Evolutionary conservation across 441 rosid species (phyloP).

Genomic region (Croton laevigatus): DNA sequence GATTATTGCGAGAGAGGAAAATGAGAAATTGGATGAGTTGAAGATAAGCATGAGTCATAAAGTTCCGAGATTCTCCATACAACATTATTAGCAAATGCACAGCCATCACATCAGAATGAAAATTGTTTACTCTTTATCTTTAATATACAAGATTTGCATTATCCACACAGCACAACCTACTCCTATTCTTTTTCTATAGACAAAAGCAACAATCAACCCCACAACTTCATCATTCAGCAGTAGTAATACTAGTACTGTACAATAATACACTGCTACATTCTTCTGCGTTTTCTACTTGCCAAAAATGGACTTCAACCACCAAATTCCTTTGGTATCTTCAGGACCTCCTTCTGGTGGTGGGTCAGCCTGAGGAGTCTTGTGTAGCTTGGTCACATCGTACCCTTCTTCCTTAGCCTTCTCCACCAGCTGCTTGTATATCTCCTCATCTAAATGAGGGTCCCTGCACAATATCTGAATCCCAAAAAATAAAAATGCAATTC

Average conservation of each 20-base stretch:
- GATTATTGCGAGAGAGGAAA: no score
- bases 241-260: background rate
- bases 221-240: background rate
- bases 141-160: no score
- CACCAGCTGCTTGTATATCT: conserved; percentile 53
- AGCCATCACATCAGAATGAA: no score
- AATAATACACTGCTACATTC: background rate
- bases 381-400: conserved; percentile 71
- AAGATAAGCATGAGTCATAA: background rate
- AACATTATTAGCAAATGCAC: no score
- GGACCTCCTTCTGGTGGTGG: conserved; percentile 63
- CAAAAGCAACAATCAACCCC: background rate
- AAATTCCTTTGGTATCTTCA: conserved; percentile 64
- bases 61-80: background rate
- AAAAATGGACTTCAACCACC: conserved; percentile 82
- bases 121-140: no score
- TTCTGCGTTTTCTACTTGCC: conserved; percentile 37
- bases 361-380: conserved; percentile 65
- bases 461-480: conserved; percentile 64
- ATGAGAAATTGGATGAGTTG: background rate
- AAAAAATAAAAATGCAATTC: background rate
- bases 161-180: no score
- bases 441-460: conserved; percentile 56
- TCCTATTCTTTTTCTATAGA: background rate
- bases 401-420: conserved; percentile 57